Base-by-base conservation (phyloP, 2,329 filamentous ascomycete species). In the Exophiala lecanii-corni region DNA sequence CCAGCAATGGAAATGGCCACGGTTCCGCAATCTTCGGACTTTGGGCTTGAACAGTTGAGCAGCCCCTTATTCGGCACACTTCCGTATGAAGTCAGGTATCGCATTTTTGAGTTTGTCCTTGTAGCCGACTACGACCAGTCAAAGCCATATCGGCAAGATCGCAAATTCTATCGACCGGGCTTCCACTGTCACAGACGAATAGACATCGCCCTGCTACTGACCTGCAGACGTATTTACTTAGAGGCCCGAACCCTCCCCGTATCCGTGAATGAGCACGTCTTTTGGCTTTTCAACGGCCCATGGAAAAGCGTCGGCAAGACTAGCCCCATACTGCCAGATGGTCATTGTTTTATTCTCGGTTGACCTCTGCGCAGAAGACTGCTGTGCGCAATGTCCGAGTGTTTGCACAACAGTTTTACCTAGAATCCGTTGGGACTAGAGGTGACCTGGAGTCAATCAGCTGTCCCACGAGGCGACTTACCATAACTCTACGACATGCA, bases 21-120 rank as follows among this genome's bases (percentile, higher is more conserved):
- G n/a, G n/a, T n/a, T n/a, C n/a, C n/a, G n/a, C n/a, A n/a, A n/a
- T n/a, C n/a, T n/a, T n/a, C n/a, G n/a, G n/a, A n/a, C 9, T n/a
- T 28, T 28, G n/a, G n/a, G 25, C 25, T 28, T 28, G 25, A 28
- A 28, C 25, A 46, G 32, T n/a, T 21, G 2, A 41, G 54, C 31
- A 54, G 55, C 21, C 47, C 47, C 2, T 54, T 73, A 1, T 72
- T 69, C 49, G 30, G 41, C 2, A 12, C 47, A 1, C 54, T 78
- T 0, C 74, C 75, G 0, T 64, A 66, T 12, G 75, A 79, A 54
- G 51, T 78, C 10, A 69, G 75, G 41, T 62, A 63, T 46, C 54
- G 59, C 1, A 73, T 79, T 36, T 79, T 74, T 54, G 44, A 58
- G 7, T 60, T 58, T 33, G 64, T 59, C 0, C 55, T 74, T 3